These are phyloP conservation scores for Emydomyces testavorans DNA, from an alignment of 2,329 filamentous ascomycete species.

Conservation along the genomic window DNA sequence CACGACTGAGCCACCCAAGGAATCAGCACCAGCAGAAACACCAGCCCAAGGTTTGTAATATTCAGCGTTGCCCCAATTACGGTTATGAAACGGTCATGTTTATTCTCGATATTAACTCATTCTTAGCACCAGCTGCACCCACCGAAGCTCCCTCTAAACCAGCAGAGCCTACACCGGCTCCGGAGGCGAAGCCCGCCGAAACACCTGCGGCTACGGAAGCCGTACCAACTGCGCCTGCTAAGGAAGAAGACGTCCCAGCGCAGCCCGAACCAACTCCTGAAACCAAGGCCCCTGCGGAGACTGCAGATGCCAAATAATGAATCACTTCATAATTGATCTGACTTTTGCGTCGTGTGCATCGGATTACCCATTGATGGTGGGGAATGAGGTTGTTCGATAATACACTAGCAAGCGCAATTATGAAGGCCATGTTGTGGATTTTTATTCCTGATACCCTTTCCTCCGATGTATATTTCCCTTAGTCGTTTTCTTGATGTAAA, in stretches of 20 bases:
- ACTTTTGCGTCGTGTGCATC: neutral
- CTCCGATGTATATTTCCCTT: neutral
- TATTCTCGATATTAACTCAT: neutral
- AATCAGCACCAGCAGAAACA: neutral
- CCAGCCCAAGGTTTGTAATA: conserved; percentile 2
- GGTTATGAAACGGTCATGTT: too few relatives aligned
- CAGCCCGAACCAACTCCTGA: conserved; percentile 7
- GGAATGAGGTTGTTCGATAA: neutral
- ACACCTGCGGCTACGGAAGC: conserved; percentile 7
- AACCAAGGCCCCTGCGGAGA: conserved; percentile 9
- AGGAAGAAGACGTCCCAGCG: conserved; percentile 10
- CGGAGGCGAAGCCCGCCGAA: conserved; percentile 1
- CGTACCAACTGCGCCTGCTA: conserved; percentile 9
- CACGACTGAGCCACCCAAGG: neutral
- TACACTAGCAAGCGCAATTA: conserved; percentile 1
- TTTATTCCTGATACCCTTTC: conserved; percentile 11
- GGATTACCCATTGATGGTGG: neutral
- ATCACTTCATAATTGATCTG: neutral
- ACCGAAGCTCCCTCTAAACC: conserved; percentile 4
- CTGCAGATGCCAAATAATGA: conserved; percentile 8
- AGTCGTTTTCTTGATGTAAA: conserved; percentile 6
- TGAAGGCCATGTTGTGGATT: conserved; percentile 2
- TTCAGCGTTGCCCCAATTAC: neutral
- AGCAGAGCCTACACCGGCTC: conserved; percentile 5
- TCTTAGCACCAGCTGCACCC: neutral